Percentiles rank a stretch among this genome's conserved stretches.
These are phyloP conservation scores for Cnidoscolus chayamansa DNA, from an alignment of 441 rosid species.

Conservation along the genomic window DNA sequence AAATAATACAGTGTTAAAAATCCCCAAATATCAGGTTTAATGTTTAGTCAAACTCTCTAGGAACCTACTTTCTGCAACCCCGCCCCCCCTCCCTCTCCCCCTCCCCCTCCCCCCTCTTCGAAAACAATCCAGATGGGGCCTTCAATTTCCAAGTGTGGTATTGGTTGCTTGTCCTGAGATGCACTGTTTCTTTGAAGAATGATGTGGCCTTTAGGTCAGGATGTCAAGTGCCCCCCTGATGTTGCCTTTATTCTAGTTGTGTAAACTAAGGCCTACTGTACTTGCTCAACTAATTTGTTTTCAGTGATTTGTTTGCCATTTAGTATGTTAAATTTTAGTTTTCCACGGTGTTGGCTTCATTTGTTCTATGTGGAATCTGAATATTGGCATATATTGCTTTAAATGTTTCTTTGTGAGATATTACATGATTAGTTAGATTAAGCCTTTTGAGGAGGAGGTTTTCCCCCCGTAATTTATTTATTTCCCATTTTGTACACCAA, in stretches of 20 bases:
- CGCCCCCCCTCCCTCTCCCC: too few relatives aligned
- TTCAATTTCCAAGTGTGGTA: too few relatives aligned
- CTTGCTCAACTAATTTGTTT: neutral
- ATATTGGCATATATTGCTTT: neutral
- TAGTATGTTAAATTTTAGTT: neutral
- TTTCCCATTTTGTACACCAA: neutral
- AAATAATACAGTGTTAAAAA: too few relatives aligned
- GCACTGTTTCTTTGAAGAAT: neutral
- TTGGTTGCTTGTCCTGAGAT: neutral
- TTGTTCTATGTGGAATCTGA: neutral
- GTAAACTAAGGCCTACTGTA: neutral
- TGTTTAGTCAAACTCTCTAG: too few relatives aligned
- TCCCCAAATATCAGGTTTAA: too few relatives aligned
- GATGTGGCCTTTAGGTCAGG: neutral
- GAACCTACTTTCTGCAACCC: too few relatives aligned
- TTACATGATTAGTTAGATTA: neutral
- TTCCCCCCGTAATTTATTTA: too few relatives aligned
- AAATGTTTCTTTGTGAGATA: neutral
- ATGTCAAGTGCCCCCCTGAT: neutral
- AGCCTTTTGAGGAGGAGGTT: neutral
- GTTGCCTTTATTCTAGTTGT: neutral
- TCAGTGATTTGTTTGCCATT: neutral
- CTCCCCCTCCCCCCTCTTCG: too few relatives aligned
- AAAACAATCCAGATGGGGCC: too few relatives aligned
- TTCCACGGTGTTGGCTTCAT: neutral